phyloP scores from a whole-genome alignment of 257 asterid genomes.

The Phtheirospermum japonicum region DNA sequence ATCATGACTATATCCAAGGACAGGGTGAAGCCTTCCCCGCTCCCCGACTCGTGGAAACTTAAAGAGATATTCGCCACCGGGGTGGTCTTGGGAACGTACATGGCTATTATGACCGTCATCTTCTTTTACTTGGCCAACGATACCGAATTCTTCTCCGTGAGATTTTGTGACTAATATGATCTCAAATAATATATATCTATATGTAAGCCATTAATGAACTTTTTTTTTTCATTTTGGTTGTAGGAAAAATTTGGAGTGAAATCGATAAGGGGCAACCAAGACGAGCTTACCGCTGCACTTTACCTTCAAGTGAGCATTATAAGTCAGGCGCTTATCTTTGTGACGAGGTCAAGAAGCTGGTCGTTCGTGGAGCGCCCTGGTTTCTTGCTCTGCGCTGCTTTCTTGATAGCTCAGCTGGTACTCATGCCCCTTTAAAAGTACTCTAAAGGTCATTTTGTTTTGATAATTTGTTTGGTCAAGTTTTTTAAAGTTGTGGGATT shows the following conservation, averaged over 20 bases:
- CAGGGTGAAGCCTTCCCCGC: constrained; percentile 57
- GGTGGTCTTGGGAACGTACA: constrained; percentile 48
- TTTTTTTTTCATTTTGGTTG: background rate
- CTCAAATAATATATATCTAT: too few species aligned
- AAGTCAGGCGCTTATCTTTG: constrained; percentile 83
- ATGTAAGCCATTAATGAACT: too few species aligned
- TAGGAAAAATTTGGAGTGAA: constrained; percentile 41
- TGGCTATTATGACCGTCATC: constrained; percentile 47
- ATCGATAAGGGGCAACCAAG: constrained; percentile 34
- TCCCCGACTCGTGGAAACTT: constrained; percentile 58
- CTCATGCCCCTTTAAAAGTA: constrained; percentile 24
- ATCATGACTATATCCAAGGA: constrained; percentile 66
- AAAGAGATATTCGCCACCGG: constrained; percentile 59
- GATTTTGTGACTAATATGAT: background rate
- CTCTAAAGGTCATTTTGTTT: background rate
- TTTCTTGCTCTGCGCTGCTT: constrained; percentile 46
- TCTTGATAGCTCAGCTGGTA: constrained; percentile 68
- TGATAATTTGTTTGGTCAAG: background rate
- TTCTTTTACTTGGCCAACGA: constrained; percentile 45
- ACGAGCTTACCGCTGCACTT: constrained; percentile 68
- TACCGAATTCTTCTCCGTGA: constrained; percentile 46
- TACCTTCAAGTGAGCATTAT: constrained; percentile 85
- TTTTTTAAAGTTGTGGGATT: background rate
- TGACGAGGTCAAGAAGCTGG: constrained; percentile 77
- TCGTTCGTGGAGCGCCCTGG: constrained; percentile 80